Percentiles rank a stretch among this genome's conserved stretches.
These are phyloP conservation scores for Sordariomycetes sp. DNA, from an alignment of 2,329 filamentous ascomycete species.

Conservation along the genomic window DNA sequence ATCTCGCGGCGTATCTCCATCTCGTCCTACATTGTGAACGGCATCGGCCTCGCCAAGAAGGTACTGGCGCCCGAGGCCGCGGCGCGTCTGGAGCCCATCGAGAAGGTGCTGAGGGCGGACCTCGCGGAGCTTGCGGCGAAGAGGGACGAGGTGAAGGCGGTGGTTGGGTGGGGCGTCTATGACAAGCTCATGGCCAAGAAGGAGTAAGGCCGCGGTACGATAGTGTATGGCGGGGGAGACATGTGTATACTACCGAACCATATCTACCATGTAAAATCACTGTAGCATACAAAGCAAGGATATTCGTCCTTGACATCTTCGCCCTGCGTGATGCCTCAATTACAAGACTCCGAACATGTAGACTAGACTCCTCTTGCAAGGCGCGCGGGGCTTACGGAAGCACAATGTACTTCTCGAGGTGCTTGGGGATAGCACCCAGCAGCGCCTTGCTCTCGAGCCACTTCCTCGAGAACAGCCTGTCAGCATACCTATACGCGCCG, in stretches of 20 bases:
- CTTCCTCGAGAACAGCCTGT: slow-evolving; percentile 79
- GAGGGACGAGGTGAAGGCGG: slow-evolving; percentile 5
- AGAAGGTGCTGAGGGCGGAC: slow-evolving; percentile 21
- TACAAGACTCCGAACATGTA: background rate
- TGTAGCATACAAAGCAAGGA: background rate
- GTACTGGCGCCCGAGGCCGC: slow-evolving; percentile 23
- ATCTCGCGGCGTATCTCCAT: slow-evolving; percentile 17
- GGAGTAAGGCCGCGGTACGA: background rate
- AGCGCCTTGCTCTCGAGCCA: slow-evolving; percentile 86
- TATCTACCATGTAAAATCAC: background rate
- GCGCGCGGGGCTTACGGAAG: slow-evolving; percentile 42
- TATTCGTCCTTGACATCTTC: background rate
- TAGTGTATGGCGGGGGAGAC: background rate
- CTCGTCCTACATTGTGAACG: slow-evolving; percentile 25
- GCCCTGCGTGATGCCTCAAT: background rate
- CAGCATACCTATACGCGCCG: slow-evolving; percentile 94
- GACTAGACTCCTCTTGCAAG: background rate
- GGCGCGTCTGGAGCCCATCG: slow-evolving; percentile 22
- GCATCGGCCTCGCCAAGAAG: slow-evolving; percentile 28
- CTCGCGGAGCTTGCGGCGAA: slow-evolving; percentile 16
- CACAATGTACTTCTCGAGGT: slow-evolving; percentile 88
- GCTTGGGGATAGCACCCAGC: slow-evolving; percentile 66
- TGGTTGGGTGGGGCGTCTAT: slow-evolving; percentile 6
- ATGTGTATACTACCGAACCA: background rate
- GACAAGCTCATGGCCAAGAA: slow-evolving; percentile 5